phyloP scores from a whole-genome alignment of 257 asterid species.

The Solanum tarapatanum region DNA sequence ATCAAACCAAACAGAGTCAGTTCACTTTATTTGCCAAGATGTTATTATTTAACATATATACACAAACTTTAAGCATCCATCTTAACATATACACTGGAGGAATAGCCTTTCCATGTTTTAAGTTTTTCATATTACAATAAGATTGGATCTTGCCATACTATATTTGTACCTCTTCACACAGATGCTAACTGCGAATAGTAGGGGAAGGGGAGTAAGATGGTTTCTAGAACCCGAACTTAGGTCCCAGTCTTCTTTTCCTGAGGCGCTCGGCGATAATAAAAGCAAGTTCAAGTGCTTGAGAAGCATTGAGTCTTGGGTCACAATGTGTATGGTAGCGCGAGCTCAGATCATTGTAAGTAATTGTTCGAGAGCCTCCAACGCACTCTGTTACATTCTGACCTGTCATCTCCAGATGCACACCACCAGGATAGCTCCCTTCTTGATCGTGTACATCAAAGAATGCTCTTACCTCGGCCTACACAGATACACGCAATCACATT shows the following conservation, averaged over 20 bases:
- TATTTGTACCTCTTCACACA: not conserved
- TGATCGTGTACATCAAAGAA: conserved; percentile 76
- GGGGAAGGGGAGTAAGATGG: not conserved
- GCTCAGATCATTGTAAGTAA: conserved; percentile 55
- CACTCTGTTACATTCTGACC: conserved; percentile 80
- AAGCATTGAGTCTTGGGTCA: conserved; percentile 68
- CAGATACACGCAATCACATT: not conserved
- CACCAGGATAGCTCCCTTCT: conserved; percentile 80
- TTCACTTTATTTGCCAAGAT: not conserved
- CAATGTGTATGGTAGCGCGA: conserved; percentile 70
- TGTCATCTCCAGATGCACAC: conserved; percentile 78
- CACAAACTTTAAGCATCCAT: not conserved
- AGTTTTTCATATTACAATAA: not conserved
- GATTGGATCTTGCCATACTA: not conserved
- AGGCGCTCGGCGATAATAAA: conserved; percentile 60
- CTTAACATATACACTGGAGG: not conserved
- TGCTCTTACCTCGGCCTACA: conserved; percentile 61
- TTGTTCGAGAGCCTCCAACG: conserved; percentile 56
- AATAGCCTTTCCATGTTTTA: not conserved
- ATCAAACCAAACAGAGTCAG: not conserved
- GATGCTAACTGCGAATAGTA: not conserved
- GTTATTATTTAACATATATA: not conserved
- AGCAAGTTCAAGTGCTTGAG: conserved; percentile 74
- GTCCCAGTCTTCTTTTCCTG: conserved; percentile 51
- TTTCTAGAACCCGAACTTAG: conserved; percentile 22